phyloP scores from a whole-genome alignment of 257 asterid genomes.

The Vinca minor region DNA sequence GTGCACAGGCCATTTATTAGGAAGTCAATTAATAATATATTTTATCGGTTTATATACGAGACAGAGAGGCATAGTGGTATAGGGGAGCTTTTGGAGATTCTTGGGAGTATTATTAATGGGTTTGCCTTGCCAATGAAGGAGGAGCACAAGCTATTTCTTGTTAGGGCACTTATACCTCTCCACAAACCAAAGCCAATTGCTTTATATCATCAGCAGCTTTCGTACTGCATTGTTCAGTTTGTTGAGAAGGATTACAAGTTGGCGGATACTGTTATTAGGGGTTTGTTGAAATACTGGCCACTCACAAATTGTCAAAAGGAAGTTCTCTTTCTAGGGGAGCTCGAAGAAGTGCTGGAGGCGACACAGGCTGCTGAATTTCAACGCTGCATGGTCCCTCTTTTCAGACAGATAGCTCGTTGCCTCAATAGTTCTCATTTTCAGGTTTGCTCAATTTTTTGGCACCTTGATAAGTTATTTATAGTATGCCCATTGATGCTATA shows the following conservation, averaged over 20 bases:
- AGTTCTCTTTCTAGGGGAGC: slow-evolving; percentile 70
- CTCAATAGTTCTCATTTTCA: slow-evolving; percentile 73
- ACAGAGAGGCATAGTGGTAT: slow-evolving; percentile 69
- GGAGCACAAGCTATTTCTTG: slow-evolving; percentile 86
- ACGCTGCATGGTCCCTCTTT: slow-evolving; percentile 68
- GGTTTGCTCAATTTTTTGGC: slow-evolving; percentile 30
- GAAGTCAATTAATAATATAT: slow-evolving; percentile 67
- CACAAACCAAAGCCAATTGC: slow-evolving; percentile 69
- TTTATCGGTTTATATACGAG: slow-evolving; percentile 69
- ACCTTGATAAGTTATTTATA: neutral
- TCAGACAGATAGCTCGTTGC: slow-evolving; percentile 63
- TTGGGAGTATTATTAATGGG: slow-evolving; percentile 85
- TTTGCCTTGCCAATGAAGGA: slow-evolving; percentile 93
- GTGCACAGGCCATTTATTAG: slow-evolving; percentile 85
- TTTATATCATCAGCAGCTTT: slow-evolving; percentile 63
- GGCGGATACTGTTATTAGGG: slow-evolving; percentile 69
- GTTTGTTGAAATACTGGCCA: slow-evolving; percentile 80
- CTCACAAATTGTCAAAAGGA: slow-evolving; percentile 67
- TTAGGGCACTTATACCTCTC: slow-evolving; percentile 68
- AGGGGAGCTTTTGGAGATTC: slow-evolving; percentile 78
- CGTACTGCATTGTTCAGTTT: slow-evolving; percentile 62
- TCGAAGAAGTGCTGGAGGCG: slow-evolving; percentile 73
- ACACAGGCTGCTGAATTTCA: slow-evolving; percentile 62
- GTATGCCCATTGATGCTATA: neutral
- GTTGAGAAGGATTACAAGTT: slow-evolving; percentile 74